A percentile compares a stretch with the other conserved stretches of the same genome.
phyloP scores from a whole-genome alignment of 495 filamentous ascomycete genomes.

The Penicillium diatomitis region DNA sequence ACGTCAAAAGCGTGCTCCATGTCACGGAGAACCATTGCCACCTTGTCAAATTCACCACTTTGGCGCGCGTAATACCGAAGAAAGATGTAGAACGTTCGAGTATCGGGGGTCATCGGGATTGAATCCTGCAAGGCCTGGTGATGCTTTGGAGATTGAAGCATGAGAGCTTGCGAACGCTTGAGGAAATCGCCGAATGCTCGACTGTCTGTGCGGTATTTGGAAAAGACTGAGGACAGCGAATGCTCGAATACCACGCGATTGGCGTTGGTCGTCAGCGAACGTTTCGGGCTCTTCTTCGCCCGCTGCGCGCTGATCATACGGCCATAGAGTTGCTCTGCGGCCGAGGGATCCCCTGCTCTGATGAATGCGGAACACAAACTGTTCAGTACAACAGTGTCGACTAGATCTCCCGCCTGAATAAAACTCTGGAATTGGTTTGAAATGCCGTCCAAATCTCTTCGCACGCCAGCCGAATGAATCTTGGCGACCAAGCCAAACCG shows the following conservation, averaged over 20 bases:
- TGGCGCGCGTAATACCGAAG: slow-evolving; percentile 28
- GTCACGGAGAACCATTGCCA: slow-evolving; percentile 29
- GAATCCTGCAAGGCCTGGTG: slow-evolving; percentile 31
- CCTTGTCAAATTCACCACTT: slow-evolving; percentile 27
- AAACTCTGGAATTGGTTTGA: slow-evolving; percentile 65
- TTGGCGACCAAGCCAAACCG: slow-evolving; percentile 68
- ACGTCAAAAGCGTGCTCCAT: slow-evolving; percentile 31
- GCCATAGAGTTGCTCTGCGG: slow-evolving; percentile 69
- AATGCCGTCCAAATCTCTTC: slow-evolving; percentile 56
- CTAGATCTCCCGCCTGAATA: slow-evolving; percentile 70
- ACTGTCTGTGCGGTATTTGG: slow-evolving; percentile 20
- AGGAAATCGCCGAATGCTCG: slow-evolving; percentile 29
- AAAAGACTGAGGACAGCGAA: slow-evolving; percentile 20
- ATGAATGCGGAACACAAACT: slow-evolving; percentile 73
- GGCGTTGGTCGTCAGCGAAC: not conserved
- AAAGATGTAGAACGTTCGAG: slow-evolving; percentile 37
- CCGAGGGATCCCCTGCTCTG: slow-evolving; percentile 55
- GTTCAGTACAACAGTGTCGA: slow-evolving; percentile 83
- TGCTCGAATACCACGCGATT: not conserved
- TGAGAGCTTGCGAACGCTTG: slow-evolving; percentile 22
- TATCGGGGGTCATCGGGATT: slow-evolving; percentile 32
- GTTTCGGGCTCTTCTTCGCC: not conserved
- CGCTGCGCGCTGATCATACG: slow-evolving; percentile 56
- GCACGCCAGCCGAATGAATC: slow-evolving; percentile 75
- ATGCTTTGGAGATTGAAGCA: slow-evolving; percentile 19